Evolutionary conservation across 2,329 filamentous ascomycete species (phyloP), one percentile per base, ranked within the genome.

Genomic region (Talaromyces sp.): DNA sequence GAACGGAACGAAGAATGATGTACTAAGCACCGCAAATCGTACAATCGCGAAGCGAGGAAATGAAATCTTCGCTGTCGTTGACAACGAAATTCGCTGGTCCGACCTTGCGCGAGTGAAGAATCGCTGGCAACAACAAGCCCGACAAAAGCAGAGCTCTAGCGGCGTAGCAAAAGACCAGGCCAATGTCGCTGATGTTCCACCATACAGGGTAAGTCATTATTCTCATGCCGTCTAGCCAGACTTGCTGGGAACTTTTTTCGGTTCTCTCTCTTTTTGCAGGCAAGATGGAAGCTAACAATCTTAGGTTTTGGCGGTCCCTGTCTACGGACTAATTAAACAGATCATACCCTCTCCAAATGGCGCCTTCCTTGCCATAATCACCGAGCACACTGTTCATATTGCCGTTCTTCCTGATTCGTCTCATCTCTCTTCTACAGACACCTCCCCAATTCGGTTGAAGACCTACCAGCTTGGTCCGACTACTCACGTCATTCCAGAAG

Each of bases 381-480:
- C 93, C 1, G 85, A 87, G 9, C 89, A 97, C 68, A 97, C 91
- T 1, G 85, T 96, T 37, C 91, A 96, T 68, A 86, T 97, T 63
- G 87, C 90, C 51, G 79, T 92, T n/a, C 80, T 97, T 4, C 93
- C 93, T 22, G 88, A 95, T 61, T 79, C 88, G 0, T 85, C 88
- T 8, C 87, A 92, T 65, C 84, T 97, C 29, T 86, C 85, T 14
- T 82, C 85, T 54, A 79, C 82, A 41, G 90, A 93, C 65, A 78
- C 75, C 42, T 80, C 82, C 9, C 84, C 87, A 4, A 80, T 96
- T 65, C 90, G 89, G 66, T 81, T 92, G 27, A 95, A 90, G 71
- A 90, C 90, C 48, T 95, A 90, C 75, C 93, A 93, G 17, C 80
- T 97, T n/a, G 93, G 93, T 1, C 91, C 92, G 27, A 95, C 91